Base-by-base conservation (phyloP, 2,329 filamentous ascomycete species). In the Diaporthe vaccinii region DNA sequence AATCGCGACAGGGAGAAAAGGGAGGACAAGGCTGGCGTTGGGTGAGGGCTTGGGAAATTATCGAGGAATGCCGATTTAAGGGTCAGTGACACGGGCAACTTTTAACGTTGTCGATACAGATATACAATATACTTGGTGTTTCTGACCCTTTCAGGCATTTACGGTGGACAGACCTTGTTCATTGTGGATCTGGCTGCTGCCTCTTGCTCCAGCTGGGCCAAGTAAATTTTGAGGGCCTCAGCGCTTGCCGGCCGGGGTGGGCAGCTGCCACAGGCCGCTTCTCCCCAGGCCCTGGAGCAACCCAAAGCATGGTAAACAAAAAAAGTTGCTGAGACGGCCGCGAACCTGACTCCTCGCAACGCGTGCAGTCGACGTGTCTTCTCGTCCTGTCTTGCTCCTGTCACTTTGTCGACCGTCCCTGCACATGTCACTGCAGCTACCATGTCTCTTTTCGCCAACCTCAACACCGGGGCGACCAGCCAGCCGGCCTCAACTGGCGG, bases 401-500 rank as follows among this genome's bases (percentile, higher is more conserved):
- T 53, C 39, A 36, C 49, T 14, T 28, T 67, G 44, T 59, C 12
- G 67, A 51, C 69, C 65, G 76, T 28, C 59, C 65, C 34, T 53
- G 61, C 62, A 74, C 57, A 74, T 61, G 75, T n/a, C 34, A 51
- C 25, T 44, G 61, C 62, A 76, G 25, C 51, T 59, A 75, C 72
- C 76, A 79, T 79, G 79, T 80, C 79, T 67, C 76, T 80, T 51
- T 80, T 80, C 46, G 75, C 78, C 53, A 68, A 70, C 22, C 65
- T 74, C 9, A 72, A 62, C 51, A 77, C 74, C 41, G 79, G 78
- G 49, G 76, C 74, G 49, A 46, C 76, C n/a, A 72, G 41, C 58
- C 34, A 77, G 51, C 36, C 75, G 73, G 53, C 76, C 76, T 53
- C 76, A 75, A 53, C 62, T 74, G 75, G 78, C 31, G 81, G 81